A percentile compares a stretch with the other conserved stretches of the same genome.
These are phyloP conservation scores for Dispira simplex DNA, from an alignment of 192 early-diverging fungal genomes.

Conservation along the genomic window DNA sequence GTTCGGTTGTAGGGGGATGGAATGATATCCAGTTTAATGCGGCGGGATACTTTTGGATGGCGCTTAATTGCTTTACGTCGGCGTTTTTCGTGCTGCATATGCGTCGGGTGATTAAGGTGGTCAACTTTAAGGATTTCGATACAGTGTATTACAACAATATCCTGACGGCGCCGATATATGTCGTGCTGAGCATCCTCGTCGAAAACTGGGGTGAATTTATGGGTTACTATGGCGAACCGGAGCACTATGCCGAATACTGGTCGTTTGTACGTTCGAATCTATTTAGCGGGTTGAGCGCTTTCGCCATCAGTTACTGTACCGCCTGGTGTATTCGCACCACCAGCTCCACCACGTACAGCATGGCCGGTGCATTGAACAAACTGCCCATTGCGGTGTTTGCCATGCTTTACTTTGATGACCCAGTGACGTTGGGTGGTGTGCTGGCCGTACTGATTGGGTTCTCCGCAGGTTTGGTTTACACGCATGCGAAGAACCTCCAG, in stretches of 20 bases:
- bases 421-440: slow-evolving; percentile 65
- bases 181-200: slow-evolving; percentile 45
- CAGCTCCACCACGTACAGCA: slow-evolving; percentile 74
- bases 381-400: slow-evolving; percentile 89
- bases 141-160: slow-evolving; percentile 97
- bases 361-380: slow-evolving; percentile 98
- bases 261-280: slow-evolving; percentile 51
- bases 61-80: slow-evolving; percentile 76
- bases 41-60: slow-evolving; percentile 79
- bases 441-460: slow-evolving; percentile 80
- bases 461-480: slow-evolving; percentile 55
- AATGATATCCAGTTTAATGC: slow-evolving; percentile 44
- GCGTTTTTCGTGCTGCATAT: slow-evolving; percentile 81
- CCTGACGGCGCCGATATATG: slow-evolving; percentile 65
- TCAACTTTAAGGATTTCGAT: slow-evolving; percentile 94
- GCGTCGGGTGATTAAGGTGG: slow-evolving; percentile 76
- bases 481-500: slow-evolving; percentile 50
- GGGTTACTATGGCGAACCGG: slow-evolving; percentile 23
- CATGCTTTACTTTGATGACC: slow-evolving; percentile 89
- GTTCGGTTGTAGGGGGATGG: slow-evolving; percentile 78
- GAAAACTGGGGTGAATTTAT: slow-evolving; percentile 48
- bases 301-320: slow-evolving; percentile 80
- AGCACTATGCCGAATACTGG: slow-evolving; percentile 40
- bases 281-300: slow-evolving; percentile 69
- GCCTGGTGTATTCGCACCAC: slow-evolving; percentile 39